Percentiles rank a stretch among this genome's conserved stretches.
Conservation (phyloP, 371 early-diverging fungal species). For the Lichtheimia corymbifera region DNA sequence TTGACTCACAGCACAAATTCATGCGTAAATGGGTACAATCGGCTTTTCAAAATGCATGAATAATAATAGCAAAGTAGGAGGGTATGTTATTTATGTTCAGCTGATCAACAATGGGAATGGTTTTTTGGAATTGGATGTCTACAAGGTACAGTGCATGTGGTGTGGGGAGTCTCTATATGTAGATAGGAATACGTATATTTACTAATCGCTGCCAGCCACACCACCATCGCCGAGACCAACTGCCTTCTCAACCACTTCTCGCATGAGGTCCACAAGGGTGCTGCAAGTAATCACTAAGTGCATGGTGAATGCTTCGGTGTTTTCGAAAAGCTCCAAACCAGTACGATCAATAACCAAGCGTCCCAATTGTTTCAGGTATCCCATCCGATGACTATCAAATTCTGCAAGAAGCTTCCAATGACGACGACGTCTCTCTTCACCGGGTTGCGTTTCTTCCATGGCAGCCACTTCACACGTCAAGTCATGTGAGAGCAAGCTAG, state of each 20-base stretch:
- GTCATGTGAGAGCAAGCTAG: conserved; percentile 45
- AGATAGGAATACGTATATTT: not conserved
- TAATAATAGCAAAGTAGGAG: too few species aligned
- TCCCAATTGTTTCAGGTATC: conserved; percentile 45
- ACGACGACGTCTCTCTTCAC: conserved; percentile 7
- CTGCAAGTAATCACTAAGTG: conserved; percentile 46
- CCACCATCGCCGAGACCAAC: conserved; percentile 47
- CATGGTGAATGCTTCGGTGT: conserved; percentile 32
- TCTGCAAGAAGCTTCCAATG: conserved; percentile 39
- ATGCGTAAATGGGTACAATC: too few species aligned
- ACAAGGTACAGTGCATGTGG: too few species aligned
- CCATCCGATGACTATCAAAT: conserved; percentile 52
- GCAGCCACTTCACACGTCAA: conserved; percentile 34
- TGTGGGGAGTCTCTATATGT: too few species aligned
- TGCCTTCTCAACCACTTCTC: conserved; percentile 53
- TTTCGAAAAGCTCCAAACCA: conserved; percentile 25
- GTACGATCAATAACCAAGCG: conserved; percentile 35
- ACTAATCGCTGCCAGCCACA: conserved; percentile 42
- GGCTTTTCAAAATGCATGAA: too few species aligned
- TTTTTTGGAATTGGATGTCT: not conserved
- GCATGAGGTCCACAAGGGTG: conserved; percentile 50
- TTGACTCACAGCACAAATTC: not conserved
- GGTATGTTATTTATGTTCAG: too few species aligned
- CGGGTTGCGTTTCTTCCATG: conserved; percentile 2
- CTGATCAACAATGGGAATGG: not conserved